Evolutionary conservation across 768 basidiomycete species (phyloP).

Genomic region (Collybiopsis confluens): DNA sequence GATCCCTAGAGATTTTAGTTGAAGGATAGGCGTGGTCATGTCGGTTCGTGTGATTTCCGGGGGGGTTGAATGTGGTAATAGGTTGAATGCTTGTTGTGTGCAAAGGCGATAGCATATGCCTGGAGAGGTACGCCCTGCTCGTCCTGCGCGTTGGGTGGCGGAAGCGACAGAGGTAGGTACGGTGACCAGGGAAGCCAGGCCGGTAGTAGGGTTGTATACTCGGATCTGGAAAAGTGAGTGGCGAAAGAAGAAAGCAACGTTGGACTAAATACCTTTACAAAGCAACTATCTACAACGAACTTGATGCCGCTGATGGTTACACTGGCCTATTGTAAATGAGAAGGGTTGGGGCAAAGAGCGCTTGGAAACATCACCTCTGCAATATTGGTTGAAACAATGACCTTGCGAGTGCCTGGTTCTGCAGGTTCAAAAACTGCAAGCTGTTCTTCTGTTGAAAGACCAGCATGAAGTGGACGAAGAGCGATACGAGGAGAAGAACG

Average conservation of each 20-base stretch:
- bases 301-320: constrained; percentile 96
- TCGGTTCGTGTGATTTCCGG: constrained; percentile 92
- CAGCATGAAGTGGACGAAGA: constrained; percentile 83
- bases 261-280: constrained; percentile 97
- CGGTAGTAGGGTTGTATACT: constrained; percentile 82
- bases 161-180: constrained; percentile 86
- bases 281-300: constrained; percentile 91
- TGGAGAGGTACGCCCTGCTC: constrained; percentile 89
- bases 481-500: constrained; percentile 52
- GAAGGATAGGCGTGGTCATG: constrained; percentile 86
- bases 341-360: neutral
- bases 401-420: constrained; percentile 76
- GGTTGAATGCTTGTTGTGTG: constrained; percentile 53
- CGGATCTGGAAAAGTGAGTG: constrained; percentile 61
- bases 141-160: constrained; percentile 88
- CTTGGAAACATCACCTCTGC: constrained; percentile 63
- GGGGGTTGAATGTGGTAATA: constrained; percentile 65
- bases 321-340: constrained; percentile 57
- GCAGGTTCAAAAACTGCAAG: constrained; percentile 77
- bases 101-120: constrained; percentile 94
- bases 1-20: constrained; percentile 92
- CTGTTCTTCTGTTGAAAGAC: constrained; percentile 85
- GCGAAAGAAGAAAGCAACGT: too few relatives aligned
- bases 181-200: constrained; percentile 78
- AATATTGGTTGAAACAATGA: constrained; percentile 92